phyloP scores from a whole-genome alignment of 176 grass and related monocot genomes.

The Carex parvula region DNA sequence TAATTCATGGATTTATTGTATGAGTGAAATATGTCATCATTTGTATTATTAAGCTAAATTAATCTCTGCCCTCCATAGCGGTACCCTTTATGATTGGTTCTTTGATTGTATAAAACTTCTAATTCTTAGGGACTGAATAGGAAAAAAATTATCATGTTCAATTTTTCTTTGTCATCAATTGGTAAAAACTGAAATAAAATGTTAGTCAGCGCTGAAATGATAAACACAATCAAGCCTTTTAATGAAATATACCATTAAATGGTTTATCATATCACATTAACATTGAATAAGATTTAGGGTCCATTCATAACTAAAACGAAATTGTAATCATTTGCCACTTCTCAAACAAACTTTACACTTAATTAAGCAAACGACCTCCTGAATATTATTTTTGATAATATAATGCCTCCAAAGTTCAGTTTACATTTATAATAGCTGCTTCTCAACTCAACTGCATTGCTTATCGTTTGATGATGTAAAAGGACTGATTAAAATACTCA shows the following conservation, averaged over 20 bases:
- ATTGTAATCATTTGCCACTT: background rate
- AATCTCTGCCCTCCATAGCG: background rate
- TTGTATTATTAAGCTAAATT: constrained; percentile 10
- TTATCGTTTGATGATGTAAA: background rate
- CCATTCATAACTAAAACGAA: background rate
- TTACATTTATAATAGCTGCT: background rate
- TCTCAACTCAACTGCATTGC: background rate
- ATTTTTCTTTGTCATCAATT: background rate
- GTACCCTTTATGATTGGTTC: background rate
- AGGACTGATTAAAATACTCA: background rate
- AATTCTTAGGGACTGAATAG: background rate
- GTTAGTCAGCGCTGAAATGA: background rate
- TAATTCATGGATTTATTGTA: background rate
- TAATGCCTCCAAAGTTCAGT: background rate
- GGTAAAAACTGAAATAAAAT: background rate
- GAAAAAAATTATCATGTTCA: background rate
- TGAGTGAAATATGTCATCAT: background rate
- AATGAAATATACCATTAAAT: background rate
- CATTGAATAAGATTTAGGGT: background rate
- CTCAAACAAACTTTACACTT: background rate
- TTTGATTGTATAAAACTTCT: background rate
- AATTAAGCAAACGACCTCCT: background rate
- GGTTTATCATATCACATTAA: background rate
- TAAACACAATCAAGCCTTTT: background rate
- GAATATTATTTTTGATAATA: background rate